Evolutionary conservation across 352 stramenopile species (phyloP).

Genomic region (Pseudoperonospora humuli): DNA sequence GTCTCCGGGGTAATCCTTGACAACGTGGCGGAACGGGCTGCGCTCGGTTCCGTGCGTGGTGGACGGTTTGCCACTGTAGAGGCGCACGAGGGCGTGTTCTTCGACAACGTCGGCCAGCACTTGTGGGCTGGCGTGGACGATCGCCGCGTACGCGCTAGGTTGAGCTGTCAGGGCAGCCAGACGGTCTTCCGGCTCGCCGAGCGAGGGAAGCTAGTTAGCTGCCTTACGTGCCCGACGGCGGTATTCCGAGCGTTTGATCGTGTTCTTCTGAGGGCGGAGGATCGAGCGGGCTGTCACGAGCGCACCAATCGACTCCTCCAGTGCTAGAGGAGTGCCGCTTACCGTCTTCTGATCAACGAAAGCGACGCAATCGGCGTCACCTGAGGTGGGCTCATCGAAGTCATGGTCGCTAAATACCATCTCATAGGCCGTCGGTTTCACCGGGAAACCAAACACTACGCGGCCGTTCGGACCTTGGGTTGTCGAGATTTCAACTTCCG

Average conservation of each 20-base stretch:
- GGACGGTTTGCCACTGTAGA: neutral
- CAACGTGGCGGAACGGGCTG: neutral
- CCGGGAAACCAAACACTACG: slow-evolving; percentile 1
- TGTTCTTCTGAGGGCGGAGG: neutral
- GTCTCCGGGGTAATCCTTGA: neutral
- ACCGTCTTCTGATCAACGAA: too few species aligned
- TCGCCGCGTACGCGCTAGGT: neutral
- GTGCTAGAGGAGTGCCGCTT: too few species aligned
- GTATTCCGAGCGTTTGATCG: neutral
- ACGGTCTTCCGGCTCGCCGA: neutral
- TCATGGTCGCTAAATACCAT: slow-evolving; percentile 5
- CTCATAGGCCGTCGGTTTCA: neutral
- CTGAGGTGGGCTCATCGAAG: slow-evolving; percentile 1
- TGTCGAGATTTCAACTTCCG: neutral
- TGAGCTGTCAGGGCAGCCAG: neutral
- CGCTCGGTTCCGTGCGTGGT: neutral
- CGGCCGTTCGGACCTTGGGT: neutral
- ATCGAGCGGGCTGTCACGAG: neutral
- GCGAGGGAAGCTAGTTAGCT: neutral
- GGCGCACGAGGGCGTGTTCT: neutral
- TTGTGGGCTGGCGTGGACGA: too few species aligned
- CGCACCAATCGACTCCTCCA: too few species aligned
- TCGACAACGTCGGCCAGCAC: too few species aligned
- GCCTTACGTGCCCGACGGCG: too few species aligned
- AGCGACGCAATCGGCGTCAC: slow-evolving; percentile 1